These are phyloP conservation scores for Carex arenaria DNA, from an alignment of 202 grass and related monocot genomes.

Conservation along the genomic window DNA sequence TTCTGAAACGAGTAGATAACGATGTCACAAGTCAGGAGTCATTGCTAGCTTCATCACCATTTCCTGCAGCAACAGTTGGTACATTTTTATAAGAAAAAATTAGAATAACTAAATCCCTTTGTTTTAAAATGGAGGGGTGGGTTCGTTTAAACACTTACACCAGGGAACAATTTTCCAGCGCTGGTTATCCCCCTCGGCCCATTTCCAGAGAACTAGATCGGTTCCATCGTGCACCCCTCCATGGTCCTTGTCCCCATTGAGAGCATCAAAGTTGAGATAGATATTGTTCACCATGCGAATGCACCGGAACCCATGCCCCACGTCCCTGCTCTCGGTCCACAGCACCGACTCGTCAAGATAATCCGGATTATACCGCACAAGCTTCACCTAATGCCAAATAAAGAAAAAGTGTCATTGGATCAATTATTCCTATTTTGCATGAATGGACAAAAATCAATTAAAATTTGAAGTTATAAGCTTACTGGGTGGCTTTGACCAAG, in stretches of 20 bases:
- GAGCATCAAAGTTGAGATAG: conserved; percentile 80
- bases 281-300: conserved; percentile 98
- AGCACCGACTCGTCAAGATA: conserved; percentile 80
- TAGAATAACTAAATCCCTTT: background rate
- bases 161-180: conserved; percentile 90
- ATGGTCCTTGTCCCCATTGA: conserved; percentile 78
- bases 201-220: conserved; percentile 76
- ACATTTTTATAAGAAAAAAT: background rate
- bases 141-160: conserved; percentile 40
- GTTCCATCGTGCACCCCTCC: conserved; percentile 87
- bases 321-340: conserved; percentile 87
- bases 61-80: background rate
- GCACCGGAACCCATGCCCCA: conserved; percentile 76
- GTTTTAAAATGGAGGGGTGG: background rate
- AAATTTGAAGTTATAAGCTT: background rate
- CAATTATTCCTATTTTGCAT: background rate
- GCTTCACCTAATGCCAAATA: conserved; percentile 38
- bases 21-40: background rate
- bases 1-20: background rate
- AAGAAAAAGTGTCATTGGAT: background rate
- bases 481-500: conserved; percentile 64
- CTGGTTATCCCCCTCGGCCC: conserved; percentile 97
- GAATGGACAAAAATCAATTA: background rate
- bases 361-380: conserved; percentile 57
- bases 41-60: background rate